These are phyloP conservation scores for Whalleya microplaca DNA, from an alignment of 2,329 filamentous ascomycete species.

Conservation along the genomic window DNA sequence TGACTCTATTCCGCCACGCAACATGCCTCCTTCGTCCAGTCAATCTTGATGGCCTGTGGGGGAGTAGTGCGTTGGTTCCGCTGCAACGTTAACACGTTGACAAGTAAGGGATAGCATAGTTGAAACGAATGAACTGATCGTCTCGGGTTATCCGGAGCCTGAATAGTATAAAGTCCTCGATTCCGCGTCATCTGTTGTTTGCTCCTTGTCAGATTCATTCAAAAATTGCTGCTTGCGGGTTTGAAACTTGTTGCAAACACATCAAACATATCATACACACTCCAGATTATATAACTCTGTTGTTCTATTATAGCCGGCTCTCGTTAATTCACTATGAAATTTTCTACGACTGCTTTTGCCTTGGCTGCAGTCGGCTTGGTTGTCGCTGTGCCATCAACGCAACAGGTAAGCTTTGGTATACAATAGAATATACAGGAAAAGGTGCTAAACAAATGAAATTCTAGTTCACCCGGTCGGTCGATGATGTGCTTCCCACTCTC, in stretches of 20 bases:
- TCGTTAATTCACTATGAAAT: constrained; percentile 18
- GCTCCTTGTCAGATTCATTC: not conserved
- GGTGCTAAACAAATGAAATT: not conserved
- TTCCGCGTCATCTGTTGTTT: not conserved
- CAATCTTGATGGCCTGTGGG: not conserved
- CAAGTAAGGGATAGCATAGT: not conserved
- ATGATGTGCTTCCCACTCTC: constrained; percentile 13
- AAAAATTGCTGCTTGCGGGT: no score
- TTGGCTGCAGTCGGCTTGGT: constrained; percentile 9
- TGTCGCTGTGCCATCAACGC: constrained; percentile 12
- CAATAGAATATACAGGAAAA: not conserved
- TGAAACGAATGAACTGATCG: not conserved
- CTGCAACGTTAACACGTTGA: not conserved
- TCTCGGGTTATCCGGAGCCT: not conserved
- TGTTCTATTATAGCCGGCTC: no score
- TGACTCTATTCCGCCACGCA: no score
- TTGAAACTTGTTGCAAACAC: not conserved
- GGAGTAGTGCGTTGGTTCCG: not conserved
- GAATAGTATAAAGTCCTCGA: not conserved
- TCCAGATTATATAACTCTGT: not conserved
- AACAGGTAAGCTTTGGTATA: constrained; percentile 11
- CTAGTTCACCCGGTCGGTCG: constrained; percentile 14
- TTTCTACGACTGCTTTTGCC: constrained; percentile 5
- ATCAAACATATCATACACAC: not conserved
- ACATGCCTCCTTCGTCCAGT: not conserved